Evolutionary conservation across 345 rosid genomes (phyloP), one percentile per base, ranked within the genome.

Genomic region (Carallia brachiata): DNA sequence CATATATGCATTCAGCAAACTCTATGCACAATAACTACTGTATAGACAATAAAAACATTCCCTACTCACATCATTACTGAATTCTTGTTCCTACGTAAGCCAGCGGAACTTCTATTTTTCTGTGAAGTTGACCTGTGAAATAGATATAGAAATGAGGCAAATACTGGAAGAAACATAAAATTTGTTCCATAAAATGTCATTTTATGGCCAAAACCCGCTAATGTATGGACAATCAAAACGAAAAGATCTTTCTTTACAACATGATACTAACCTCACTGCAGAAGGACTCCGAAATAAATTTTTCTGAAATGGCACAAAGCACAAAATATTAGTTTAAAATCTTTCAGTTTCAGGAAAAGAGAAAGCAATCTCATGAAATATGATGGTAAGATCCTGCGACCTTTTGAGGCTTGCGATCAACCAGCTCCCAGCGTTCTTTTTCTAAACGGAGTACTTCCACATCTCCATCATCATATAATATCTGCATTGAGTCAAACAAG

Each of bases 381-480:
- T 37, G 40, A 39, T 15, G 54, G 4, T 4, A 23, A 13, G 31
- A 66, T 61, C 56, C 3, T 65, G 19, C 61, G 61, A 93, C 97
- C 97, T 91, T 91, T 76, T 77, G 34, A 36, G 84, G 40, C 71
- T 88, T 95, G 73, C 78, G 84, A 68, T 90, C 86, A 69, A 83
- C 68, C 16, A 88, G 86, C 80, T 95, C 92, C 99, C 99, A 95
- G 54, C 89, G 88, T 77, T 95, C 97, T 82, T 84, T 95, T 47
- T 89, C 88, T 34, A 95, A 81, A 71, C 85, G 80, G 39, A 95
- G 96, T 63, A 95, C 94, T 82, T 95, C 98, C 62, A 95, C 86
- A 84, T 92, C 99, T 73, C 96, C 97, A 76, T 95, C 99, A 59
- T 95, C 90, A 52, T 95, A 95, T 60, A 92, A 84, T 71, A 92